These are phyloP conservation scores for Coriaria nepalensis DNA, from an alignment of 306 rosid genomes.

Conservation along the genomic window DNA sequence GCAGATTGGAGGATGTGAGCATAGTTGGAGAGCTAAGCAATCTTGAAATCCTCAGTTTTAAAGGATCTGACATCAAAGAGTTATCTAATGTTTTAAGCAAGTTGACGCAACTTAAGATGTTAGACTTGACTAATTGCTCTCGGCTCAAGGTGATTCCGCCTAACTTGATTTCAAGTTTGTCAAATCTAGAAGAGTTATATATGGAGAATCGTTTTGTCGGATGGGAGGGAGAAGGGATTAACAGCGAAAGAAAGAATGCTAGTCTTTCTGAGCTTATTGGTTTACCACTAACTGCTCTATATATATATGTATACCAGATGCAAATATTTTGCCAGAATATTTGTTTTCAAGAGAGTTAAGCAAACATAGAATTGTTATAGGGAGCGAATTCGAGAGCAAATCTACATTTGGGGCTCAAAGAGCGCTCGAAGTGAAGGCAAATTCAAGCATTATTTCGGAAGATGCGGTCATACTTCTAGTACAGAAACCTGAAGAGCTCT, in stretches of 20 bases:
- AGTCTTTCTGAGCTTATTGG: conserved; percentile 3
- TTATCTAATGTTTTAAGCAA: conserved; percentile 3
- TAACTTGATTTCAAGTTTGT: conserved; percentile 4
- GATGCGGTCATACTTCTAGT: neutral
- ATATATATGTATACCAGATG: neutral
- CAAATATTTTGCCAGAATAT: neutral
- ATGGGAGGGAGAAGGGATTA: conserved; percentile 1
- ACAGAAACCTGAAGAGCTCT: conserved; percentile 1
- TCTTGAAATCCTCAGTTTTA: conserved; percentile 7
- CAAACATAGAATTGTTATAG: neutral
- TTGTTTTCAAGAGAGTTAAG: neutral
- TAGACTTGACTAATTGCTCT: neutral
- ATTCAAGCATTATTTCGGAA: neutral
- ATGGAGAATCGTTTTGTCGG: neutral
- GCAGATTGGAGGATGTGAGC: neutral
- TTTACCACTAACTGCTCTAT: neutral
- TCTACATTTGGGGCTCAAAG: neutral
- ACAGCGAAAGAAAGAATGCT: conserved; percentile 2
- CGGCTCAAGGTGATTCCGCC: conserved; percentile 6
- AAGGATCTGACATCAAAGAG: neutral
- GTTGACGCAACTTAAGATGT: neutral
- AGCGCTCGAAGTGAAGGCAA: neutral
- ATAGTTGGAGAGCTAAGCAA: conserved; percentile 7
- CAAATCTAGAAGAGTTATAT: conserved; percentile 8
- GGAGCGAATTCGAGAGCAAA: neutral